Base-by-base conservation (phyloP, 2,329 filamentous ascomycete genomes). In the Stromatinia cepivora region DNA sequence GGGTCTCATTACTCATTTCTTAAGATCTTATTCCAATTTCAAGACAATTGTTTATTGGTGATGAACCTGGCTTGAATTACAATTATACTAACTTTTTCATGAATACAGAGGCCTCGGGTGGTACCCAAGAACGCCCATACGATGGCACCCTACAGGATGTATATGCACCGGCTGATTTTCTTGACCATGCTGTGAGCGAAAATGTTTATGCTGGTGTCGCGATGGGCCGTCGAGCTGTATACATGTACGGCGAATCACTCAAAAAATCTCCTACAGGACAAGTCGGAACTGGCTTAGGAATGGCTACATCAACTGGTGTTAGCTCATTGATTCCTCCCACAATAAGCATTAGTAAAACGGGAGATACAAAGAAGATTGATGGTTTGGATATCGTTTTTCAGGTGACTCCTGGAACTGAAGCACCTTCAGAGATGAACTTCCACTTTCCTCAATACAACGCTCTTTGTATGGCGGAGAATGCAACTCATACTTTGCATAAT, bases 371-470 rank as follows among this genome's bases (percentile, higher is more conserved):
- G 9, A 15, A 63, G 1, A 63, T 63, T 15, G 80, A 81, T 36
- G 80, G 80, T 2, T 73, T 82, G 0, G 65, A 73, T 28, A 78
- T 83, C 20, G 71, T 78, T 2, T 82, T 81, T 71, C 81, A 83
- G 69, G 76, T 82, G 74, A 77, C 78, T 0, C 80, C 81, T 1
- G 79, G 76, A 1, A 81, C 81, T 0, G 82, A 83, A 70, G 81
- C 81, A 0, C 81, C 81, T 0, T 74, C 80, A 0, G 81, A 83
- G 72, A 76, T 83, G 70, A 81, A 81, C 69, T 76, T 83, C 56
- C 77, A 79, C 64, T 80, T 83, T 53, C 81, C 81, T 4, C 70
- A 80, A 10, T 73, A 77, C 48, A 72, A 71, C 9, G 80, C 81
- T 1, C 72, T 83, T 0, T 81, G 75, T 67, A 76, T 80, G 13